Evolutionary conservation across 768 basidiomycete genomes (phyloP), one percentile per base, ranked within the genome.

Genomic region (Termitomyces sp.): DNA sequence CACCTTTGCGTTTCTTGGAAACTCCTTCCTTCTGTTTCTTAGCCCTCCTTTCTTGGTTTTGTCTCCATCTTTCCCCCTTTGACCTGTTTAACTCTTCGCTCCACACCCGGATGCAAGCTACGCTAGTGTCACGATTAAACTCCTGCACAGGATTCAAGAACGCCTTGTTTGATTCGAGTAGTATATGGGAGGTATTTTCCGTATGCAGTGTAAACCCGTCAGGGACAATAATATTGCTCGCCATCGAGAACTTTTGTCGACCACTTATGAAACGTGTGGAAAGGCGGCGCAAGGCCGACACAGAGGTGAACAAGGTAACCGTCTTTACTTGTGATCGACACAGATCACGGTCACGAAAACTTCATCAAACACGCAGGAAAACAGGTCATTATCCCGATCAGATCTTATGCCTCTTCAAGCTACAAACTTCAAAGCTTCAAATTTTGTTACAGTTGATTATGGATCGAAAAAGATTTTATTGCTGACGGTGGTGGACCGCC

Each of bases 61-160:
- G 72, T 63, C 69, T 75, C 84, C 87, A 92, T 63, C 75, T 81
- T 59, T 70, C 75, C 67, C 84, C 78, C 73, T 88, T 93, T 55
- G 75, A 73, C 66, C 73, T 78, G 67, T 88, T 81, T 42, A 82
- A 53, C 56, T 85, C 76, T 65, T 94, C 89, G 58, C 90, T 88
- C 94, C 94, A 99, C 4, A 86, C 84, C 32, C 86, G 79, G 56
- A 99, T 98, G 62, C 89, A 90, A 22, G 94, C 92, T 44, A 98
- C 86, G 62, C 91, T 94, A 47, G 92, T 71, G 73, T 99, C 97
- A 40, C 97, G 81, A 73, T 99, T 99, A 78, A 97, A 99, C 71
- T 99, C 93, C 69, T 99, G 97, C 13, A 98, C 88, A 6, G 97
- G 96, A 68, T 99, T 99, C 59, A 98, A 74, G 71, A 99, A 99